Base-by-base conservation (phyloP, 176 grass and related monocot species). In the Themeda triandra region DNA sequence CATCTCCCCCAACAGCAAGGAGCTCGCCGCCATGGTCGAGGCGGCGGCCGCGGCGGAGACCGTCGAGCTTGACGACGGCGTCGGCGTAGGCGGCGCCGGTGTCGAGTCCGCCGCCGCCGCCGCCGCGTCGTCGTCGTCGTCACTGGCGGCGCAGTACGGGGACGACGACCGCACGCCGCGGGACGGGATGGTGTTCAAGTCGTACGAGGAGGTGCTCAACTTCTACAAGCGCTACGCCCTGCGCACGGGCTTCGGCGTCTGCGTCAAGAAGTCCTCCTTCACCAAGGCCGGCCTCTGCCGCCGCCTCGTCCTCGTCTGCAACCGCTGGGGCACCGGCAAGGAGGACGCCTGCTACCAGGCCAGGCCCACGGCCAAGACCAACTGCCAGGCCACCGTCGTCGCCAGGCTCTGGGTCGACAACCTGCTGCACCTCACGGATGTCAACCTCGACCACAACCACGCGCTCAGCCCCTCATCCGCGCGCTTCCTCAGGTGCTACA, bases 221-320 rank as follows among this genome's bases (percentile, higher is more conserved):
- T 94, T 94, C 86, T 94, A 88, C 71, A 94, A 92, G 75, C 86
- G 92, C 45, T 94, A 94, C 81, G 92, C 92, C 10, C 66, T 92
- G 63, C 92, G 86, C 77, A 82, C 82, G 13, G 92, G 90, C 13
- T 94, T 94, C 86, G 92, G 92, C 36, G 92, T 94, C 42, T 89
- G 90, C 86, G 90, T 94, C 71, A 94, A 94, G 68, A 94, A 94
- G 75, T 94, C 92, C 2, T 94, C 92, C 44, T 94, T 94, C 88
- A 94, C 90, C 42, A 86, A 87, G 53, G 90, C 90, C 56, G 92
- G 92, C 19, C 85, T 94, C 56, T 94, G 92, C 80, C 90, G 92
- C 17, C 87, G 92, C 8, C 82, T 94, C 31, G 85, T 88, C 66
- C 90, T 94, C 51, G 92, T 90, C 45, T 94, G 92, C 82, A 94